phyloP scores from a whole-genome alignment of 2,329 filamentous ascomycete genomes.

The Berkeleyomyces rouxiae region DNA sequence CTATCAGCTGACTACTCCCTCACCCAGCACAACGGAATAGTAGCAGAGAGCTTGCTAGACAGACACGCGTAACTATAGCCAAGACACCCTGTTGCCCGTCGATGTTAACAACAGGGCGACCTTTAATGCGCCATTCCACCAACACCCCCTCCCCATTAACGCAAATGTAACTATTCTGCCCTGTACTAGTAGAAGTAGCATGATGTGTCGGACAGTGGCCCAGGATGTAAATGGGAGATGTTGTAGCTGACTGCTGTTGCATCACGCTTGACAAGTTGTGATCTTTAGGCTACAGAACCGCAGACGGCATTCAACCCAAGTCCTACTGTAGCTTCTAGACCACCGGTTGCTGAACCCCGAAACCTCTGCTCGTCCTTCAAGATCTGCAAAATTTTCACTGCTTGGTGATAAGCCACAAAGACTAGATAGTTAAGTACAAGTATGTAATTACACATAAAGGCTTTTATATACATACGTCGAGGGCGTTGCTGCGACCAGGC shows the following conservation, averaged over 20 bases:
- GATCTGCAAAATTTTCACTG: background rate
- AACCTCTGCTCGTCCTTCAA: background rate
- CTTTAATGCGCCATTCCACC: no score
- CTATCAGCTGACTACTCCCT: no score
- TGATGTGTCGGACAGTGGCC: no score
- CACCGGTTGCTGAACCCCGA: no score
- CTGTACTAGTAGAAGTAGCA: no score
- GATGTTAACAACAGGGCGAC: no score
- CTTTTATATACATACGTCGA: background rate
- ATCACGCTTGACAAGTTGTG: background rate
- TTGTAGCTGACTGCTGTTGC: background rate
- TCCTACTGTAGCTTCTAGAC: background rate
- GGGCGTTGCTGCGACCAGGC: background rate
- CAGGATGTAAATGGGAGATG: background rate
- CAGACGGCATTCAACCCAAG: background rate
- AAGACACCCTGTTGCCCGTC: no score
- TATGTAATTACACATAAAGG: background rate
- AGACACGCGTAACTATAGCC: no score
- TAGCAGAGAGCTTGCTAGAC: no score
- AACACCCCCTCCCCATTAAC: no score
- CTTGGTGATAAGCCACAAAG: background rate
- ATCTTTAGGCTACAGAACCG: background rate
- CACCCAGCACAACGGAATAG: no score
- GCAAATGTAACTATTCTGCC: no score
- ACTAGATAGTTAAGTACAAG: background rate